Evolutionary conservation across 164 flowering plant species (phyloP).

Genomic region (Echeveria elegans): DNA sequence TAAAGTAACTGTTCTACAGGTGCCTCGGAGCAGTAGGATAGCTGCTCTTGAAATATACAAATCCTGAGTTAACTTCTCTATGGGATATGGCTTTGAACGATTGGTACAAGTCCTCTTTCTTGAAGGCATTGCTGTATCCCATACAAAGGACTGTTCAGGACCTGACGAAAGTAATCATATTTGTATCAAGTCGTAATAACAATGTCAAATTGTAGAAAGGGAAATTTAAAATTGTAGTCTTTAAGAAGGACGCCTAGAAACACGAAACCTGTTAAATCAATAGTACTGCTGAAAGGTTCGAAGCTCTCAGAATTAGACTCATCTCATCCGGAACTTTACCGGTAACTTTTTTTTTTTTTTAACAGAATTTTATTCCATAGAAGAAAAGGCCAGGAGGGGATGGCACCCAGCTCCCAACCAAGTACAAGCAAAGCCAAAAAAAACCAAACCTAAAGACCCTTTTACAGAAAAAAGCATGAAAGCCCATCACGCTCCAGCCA

Average conservation of each 20-base stretch:
- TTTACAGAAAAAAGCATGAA: too few relatives aligned
- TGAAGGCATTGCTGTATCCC: too few relatives aligned
- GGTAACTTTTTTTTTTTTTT: too few relatives aligned
- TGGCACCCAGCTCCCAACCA: too few relatives aligned
- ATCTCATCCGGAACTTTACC: too few relatives aligned
- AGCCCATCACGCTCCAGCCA: too few relatives aligned
- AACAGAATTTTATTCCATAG: too few relatives aligned
- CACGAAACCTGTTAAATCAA: conserved; percentile 68
- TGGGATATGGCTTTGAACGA: conserved; percentile 70
- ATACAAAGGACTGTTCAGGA: conserved; percentile 66
- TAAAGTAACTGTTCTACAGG: conserved; percentile 84
- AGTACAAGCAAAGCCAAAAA: too few relatives aligned
- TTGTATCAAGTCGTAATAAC: neutral
- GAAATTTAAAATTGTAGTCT: neutral
- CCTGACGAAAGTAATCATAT: conserved; percentile 28
- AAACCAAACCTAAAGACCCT: too few relatives aligned
- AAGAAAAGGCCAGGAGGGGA: too few relatives aligned
- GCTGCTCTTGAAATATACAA: conserved; percentile 73
- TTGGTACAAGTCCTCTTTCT: conserved; percentile 74
- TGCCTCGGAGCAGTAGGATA: conserved; percentile 61
- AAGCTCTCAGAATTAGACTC: too few relatives aligned
- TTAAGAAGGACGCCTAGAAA: neutral
- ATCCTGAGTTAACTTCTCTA: too few relatives aligned
- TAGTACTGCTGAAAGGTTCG: conserved; percentile 56
- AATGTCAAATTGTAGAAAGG: neutral